phyloP scores from a whole-genome alignment of 768 basidiomycete genomes.

The Coprinopsis strossmayeri region DNA sequence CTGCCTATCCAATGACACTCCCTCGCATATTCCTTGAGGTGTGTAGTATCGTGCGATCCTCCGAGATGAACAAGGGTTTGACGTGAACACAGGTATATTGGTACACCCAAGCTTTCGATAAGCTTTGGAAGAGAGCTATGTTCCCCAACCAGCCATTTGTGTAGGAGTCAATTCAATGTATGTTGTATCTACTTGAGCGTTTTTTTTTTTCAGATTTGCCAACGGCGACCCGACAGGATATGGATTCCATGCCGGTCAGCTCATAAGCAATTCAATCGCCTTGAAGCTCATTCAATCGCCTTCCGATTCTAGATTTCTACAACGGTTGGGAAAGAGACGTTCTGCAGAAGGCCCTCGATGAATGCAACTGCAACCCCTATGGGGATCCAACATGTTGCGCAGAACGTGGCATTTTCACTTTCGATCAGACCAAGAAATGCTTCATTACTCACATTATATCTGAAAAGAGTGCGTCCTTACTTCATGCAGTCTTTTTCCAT shows the following conservation, averaged over 20 bases:
- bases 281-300: neutral
- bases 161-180: constrained; percentile 18
- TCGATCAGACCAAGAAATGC: constrained; percentile 24
- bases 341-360: constrained; percentile 37
- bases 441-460: constrained; percentile 27
- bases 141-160: constrained; percentile 40
- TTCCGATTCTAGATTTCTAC: constrained; percentile 26
- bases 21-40: constrained; percentile 40
- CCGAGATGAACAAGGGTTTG: too few species aligned
- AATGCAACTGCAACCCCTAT: constrained; percentile 31
- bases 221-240: constrained; percentile 55
- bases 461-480: constrained; percentile 26
- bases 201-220: constrained; percentile 23
- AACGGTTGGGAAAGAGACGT: constrained; percentile 44
- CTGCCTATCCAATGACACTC: constrained; percentile 29
- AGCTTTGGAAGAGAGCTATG: constrained; percentile 28
- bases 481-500: neutral
- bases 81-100: constrained; percentile 44
- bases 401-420: constrained; percentile 26
- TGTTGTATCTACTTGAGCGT: neutral
- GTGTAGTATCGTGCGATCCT: too few species aligned
- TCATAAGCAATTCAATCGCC: neutral
- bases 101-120: constrained; percentile 27
- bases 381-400: constrained; percentile 28
- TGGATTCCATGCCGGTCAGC: constrained; percentile 32